These are phyloP conservation scores for Thecaphora thlaspeos DNA, from an alignment of 1,284 basidiomycete species.

Conservation along the genomic window DNA sequence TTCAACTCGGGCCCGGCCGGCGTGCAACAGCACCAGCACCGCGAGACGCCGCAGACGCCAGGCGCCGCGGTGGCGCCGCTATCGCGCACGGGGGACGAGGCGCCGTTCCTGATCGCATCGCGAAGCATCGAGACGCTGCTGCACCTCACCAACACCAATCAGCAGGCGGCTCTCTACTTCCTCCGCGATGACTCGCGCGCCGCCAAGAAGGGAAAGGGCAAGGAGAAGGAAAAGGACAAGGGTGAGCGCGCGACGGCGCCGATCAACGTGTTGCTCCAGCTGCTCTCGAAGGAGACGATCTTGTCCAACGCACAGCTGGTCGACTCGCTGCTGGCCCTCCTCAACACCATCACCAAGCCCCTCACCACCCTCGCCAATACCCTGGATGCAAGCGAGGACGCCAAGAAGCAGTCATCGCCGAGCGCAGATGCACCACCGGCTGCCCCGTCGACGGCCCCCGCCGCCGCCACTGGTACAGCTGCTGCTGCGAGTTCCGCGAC, in stretches of 20 bases:
- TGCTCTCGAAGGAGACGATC: slow-evolving; percentile 51
- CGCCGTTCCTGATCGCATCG: slow-evolving; percentile 54
- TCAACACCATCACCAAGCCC: slow-evolving; percentile 52
- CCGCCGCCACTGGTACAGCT: slow-evolving; percentile 4
- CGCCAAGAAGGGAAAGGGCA: slow-evolving; percentile 42
- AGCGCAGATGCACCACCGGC: background rate
- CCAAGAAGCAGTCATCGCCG: slow-evolving; percentile 10
- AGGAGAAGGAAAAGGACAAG: slow-evolving; percentile 23
- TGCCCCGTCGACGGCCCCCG: background rate
- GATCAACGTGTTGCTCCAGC: slow-evolving; percentile 44
- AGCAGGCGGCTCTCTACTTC: slow-evolving; percentile 51
- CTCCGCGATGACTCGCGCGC: slow-evolving; percentile 51
- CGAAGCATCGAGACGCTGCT: slow-evolving; percentile 53
- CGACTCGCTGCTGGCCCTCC: slow-evolving; percentile 50
- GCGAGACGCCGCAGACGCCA: background rate
- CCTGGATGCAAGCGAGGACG: slow-evolving; percentile 5
- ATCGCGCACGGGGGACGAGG: slow-evolving; percentile 55
- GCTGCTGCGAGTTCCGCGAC: too few relatives aligned
- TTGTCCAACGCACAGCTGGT: slow-evolving; percentile 49
- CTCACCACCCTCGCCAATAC: slow-evolving; percentile 21
- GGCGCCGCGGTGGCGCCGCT: slow-evolving; percentile 37
- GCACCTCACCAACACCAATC: slow-evolving; percentile 44
- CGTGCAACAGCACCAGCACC: background rate
- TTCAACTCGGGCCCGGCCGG: slow-evolving; percentile 16
- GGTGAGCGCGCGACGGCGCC: slow-evolving; percentile 32